Conservation (phyloP, 192 early-diverging fungal genomes). For the Coemansia sp. region DNA sequence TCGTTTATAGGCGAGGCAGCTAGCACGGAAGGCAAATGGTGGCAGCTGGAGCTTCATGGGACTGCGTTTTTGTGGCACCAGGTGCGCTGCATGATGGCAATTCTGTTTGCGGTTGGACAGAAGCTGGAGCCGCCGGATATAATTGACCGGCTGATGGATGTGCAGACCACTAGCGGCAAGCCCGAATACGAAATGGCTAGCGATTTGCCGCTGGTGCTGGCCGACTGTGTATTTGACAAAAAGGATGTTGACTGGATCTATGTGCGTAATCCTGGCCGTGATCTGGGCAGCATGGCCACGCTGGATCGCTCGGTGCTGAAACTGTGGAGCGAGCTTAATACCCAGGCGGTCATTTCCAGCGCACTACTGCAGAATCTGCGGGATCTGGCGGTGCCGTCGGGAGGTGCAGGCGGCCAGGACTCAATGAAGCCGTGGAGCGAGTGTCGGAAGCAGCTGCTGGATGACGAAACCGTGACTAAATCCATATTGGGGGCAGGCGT, state of each 20-base stretch:
- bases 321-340: conserved; percentile 37
- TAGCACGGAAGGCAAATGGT: conserved; percentile 32
- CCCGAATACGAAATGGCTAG: conserved; percentile 93
- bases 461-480: conserved; percentile 6
- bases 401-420: background rate
- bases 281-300: conserved; percentile 26
- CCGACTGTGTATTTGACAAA: conserved; percentile 74
- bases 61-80: conserved; percentile 97
- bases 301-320: conserved; percentile 24
- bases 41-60: conserved; percentile 73
- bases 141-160: conserved; percentile 67
- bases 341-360: conserved; percentile 33
- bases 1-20: conserved; percentile 22
- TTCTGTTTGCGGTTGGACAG: conserved; percentile 83
- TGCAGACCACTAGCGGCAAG: conserved; percentile 60
- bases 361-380: conserved; percentile 44
- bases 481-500: conserved; percentile 34
- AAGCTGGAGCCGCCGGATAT: conserved; percentile 72
- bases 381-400: conserved; percentile 12
- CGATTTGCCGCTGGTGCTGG: conserved; percentile 84
- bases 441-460: conserved; percentile 9
- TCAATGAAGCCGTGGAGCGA: conserved; percentile 16
- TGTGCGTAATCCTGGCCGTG: conserved; percentile 32
- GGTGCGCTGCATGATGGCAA: conserved; percentile 93
- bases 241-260: conserved; percentile 61